phyloP scores from a whole-genome alignment of 163 green algal species.

The Trebouxiophyceae sp. region DNA sequence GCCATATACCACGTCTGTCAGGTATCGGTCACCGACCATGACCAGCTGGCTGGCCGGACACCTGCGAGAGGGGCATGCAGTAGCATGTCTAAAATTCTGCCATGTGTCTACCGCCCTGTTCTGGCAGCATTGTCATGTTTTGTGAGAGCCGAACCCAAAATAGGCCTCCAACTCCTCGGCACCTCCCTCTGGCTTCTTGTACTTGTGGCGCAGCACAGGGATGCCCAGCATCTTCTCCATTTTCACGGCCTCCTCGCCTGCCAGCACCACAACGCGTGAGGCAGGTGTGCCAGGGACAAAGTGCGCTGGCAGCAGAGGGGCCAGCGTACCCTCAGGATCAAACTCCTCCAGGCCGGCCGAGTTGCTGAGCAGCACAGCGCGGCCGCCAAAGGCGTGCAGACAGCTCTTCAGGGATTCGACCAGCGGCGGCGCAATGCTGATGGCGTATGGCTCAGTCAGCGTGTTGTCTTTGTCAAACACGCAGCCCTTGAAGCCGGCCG shows the following conservation, averaged over 20 bases:
- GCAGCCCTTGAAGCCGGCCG: constrained; percentile 53
- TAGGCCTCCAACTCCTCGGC: constrained; percentile 56
- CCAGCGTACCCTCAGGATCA: constrained; percentile 58
- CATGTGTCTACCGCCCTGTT: no score
- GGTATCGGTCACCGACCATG: constrained; percentile 78
- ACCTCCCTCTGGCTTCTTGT: constrained; percentile 82
- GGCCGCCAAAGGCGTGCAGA: constrained; percentile 37
- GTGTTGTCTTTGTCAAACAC: constrained; percentile 89
- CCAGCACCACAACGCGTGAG: no score
- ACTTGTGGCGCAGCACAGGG: constrained; percentile 65
- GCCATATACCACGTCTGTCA: constrained; percentile 86
- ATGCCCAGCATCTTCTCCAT: constrained; percentile 65
- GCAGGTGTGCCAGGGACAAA: background rate
- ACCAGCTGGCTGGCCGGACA: constrained; percentile 40
- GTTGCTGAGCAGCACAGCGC: constrained; percentile 66
- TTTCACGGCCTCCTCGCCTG: constrained; percentile 60
- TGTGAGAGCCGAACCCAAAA: no score
- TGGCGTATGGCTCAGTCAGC: constrained; percentile 62
- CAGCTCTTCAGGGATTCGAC: constrained; percentile 31
- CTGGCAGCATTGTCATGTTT: no score
- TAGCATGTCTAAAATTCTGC: no score
- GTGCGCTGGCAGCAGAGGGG: no score
- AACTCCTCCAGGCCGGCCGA: constrained; percentile 70
- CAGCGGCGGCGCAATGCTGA: constrained; percentile 29
- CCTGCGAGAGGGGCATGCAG: constrained; percentile 5